Base-by-base conservation (phyloP, 2,329 filamentous ascomycete genomes). In the Didymosphaeria variabile region DNA sequence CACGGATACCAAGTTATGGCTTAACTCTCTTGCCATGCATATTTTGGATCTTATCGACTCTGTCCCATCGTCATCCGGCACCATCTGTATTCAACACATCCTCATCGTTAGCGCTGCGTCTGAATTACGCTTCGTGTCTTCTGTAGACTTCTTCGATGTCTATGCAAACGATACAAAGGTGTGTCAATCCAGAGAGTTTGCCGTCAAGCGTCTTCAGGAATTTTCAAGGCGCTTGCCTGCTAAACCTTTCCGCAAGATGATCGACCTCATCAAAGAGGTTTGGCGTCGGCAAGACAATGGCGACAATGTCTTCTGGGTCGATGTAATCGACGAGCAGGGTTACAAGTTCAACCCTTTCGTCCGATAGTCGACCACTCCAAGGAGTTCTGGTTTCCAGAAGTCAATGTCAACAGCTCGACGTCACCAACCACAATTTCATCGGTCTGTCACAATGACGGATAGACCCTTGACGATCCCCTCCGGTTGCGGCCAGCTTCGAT, bases 321-420 rank as follows among this genome's bases (percentile, higher is more conserved):
- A 86, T 68, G 80, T 87, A 6, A 84, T 86, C 81, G 82, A 85
- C 65, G 83, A 86, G 70, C 85, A 83, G 60, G 81, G 83, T 9
- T 86, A 83, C 83, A 83, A 86, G 70, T 86, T 84, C 15, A 52
- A 52, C 56, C 46, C 38, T 21, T 58, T 58, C 23, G 36, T 46
- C 34, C 23, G 50, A 29, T 53, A 23, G 26, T 9, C 50, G 34
- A 42, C 21, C 50, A 9, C 21, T 8, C 12, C 7, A 9, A 13
- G 42, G 42, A 19, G 5, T 45, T 45, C 10, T 3, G n/a, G 19
- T 23, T 6, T 19, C 17, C 9, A 44, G 4, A 42, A 12, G 26
- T 29, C 19, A 29, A 31, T 26, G 10, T 29, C 5, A 15, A 3
- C 7, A 3, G 42, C 19, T 45, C 42, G 19, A 9, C 19, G 19